A percentile compares a stretch with the other conserved stretches of the same genome.
These are phyloP conservation scores for Solanum corneliomulleri DNA, from an alignment of 257 asterid genomes.

Conservation along the genomic window DNA sequence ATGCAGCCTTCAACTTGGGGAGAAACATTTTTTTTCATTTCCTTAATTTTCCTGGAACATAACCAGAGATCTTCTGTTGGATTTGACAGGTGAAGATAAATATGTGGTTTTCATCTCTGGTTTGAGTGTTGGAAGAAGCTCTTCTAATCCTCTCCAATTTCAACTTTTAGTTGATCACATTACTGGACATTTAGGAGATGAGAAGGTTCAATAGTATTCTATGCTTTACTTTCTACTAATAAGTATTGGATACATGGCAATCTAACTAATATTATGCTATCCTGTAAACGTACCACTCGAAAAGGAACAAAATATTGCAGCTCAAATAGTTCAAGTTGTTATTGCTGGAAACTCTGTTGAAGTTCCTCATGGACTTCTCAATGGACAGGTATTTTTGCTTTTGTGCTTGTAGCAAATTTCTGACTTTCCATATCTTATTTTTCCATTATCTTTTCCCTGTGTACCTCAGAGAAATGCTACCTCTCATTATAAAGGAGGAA, in stretches of 20 bases:
- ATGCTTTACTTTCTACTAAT: background rate
- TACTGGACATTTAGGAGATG: slow-evolving; percentile 98
- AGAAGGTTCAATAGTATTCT: slow-evolving; percentile 37
- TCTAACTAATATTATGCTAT: slow-evolving; percentile 2
- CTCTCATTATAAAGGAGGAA: background rate
- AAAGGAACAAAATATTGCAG: slow-evolving; percentile 80
- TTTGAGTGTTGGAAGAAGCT: slow-evolving; percentile 66
- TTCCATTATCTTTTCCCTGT: background rate
- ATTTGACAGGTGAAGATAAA: slow-evolving; percentile 74
- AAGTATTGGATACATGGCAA: slow-evolving; percentile 2
- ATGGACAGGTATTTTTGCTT: slow-evolving; percentile 66
- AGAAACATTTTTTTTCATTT: background rate
- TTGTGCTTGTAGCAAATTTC: background rate
- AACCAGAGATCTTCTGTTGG: background rate
- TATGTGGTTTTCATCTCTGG: slow-evolving; percentile 81
- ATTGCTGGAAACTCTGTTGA: slow-evolving; percentile 90
- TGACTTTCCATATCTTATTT: background rate
- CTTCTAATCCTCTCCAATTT: slow-evolving; percentile 74
- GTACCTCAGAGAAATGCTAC: background rate
- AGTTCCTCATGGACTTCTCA: slow-evolving; percentile 58
- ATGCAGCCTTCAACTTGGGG: background rate
- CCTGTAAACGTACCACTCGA: slow-evolving; percentile 10
- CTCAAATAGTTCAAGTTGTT: slow-evolving; percentile 85
- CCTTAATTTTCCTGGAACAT: background rate
- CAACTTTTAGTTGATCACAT: slow-evolving; percentile 94